Base-by-base conservation (phyloP, 1,284 basidiomycete species). In the Schizopora paradoxa region DNA sequence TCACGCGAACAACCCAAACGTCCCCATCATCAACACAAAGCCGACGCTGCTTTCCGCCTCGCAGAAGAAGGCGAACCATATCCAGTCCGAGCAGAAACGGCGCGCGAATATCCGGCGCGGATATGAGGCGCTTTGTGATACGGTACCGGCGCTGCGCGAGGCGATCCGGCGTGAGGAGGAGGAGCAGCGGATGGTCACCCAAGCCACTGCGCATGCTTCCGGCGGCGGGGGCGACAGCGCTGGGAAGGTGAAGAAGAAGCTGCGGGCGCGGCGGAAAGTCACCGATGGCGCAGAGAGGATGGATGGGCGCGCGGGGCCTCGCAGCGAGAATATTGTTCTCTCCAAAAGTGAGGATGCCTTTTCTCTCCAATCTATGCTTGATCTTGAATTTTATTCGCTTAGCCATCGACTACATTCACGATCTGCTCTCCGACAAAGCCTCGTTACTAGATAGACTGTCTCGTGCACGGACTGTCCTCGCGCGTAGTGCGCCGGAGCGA, bases 51-150 rank as follows among this genome's bases (percentile, higher is more conserved):
- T 90, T 13, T 79, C 83, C 0, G 75, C 81, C 0, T 86, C 84
- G 6, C 91, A 94, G 68, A 94, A 94, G 65, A 91, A 92, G 62
- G 89, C 88, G 32, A 94, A 94, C 58, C 91, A 94, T 60, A 94
- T 94, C 53, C 88, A 91, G 55, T 86, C 81, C 5, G 85, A 87
- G 65, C 90, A 92, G 67, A 93, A 93, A 64, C 78, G 91, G 19
- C 76, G 91, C n/a, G 89, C 89, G 16, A 93, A 92, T 54, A 94
- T 94, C 41, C 74, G 90, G 11, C 70, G 82, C 41, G 91, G 90
- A 4, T 94, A 94, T 61, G 91, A 93, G 58, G 74, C 86, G 13
- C 70, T 94, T 0, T 90, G 88, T 58, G 82, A 82, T 16, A 76
- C 78, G 27, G 80, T 92, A 0, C 89, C 90, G n/a, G 71, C 84